Conservation (phyloP, 352 stramenopile species). For the Phytophthora macrochlamydospora region DNA sequence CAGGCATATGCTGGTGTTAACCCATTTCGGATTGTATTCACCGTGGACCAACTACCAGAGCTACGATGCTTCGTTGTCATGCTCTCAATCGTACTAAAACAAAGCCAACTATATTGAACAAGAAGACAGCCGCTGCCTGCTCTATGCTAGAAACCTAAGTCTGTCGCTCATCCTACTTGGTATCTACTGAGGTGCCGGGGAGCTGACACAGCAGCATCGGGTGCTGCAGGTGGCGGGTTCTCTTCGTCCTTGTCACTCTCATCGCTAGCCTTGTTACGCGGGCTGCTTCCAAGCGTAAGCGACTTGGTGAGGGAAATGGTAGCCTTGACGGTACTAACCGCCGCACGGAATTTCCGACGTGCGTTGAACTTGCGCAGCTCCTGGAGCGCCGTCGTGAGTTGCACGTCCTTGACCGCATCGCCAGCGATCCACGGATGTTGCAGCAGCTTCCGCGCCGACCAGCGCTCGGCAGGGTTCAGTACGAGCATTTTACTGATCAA, state of each 20-base stretch:
- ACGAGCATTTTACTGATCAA: conserved; percentile 92
- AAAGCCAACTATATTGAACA: conserved; percentile 17
- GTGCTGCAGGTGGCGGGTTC: conserved; percentile 11
- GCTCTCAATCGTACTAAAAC: neutral
- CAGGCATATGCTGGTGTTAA: too few species aligned
- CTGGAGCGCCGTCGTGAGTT: conserved; percentile 85
- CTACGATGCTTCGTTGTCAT: too few species aligned
- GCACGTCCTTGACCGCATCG: conserved; percentile 63
- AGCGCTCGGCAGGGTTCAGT: conserved; percentile 82
- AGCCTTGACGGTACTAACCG: conserved; percentile 90
- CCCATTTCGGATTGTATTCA: too few species aligned
- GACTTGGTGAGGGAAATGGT: conserved; percentile 81
- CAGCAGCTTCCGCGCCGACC: conserved; percentile 72
- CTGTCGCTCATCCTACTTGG: conserved; percentile 8
- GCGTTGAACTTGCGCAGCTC: conserved; percentile 94
- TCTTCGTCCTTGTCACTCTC: conserved; percentile 23
- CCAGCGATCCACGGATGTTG: conserved; percentile 91
- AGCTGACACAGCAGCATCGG: conserved; percentile 13
- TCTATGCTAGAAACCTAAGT: conserved; percentile 1
- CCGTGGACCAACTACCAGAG: too few species aligned
- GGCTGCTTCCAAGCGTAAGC: conserved; percentile 45
- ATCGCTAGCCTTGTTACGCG: conserved; percentile 34
- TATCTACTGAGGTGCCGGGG: conserved; percentile 36
- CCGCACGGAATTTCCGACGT: conserved; percentile 93
- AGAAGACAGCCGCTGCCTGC: conserved; percentile 22